Conservation (phyloP, 169 alveolate genomes). For the Eimeria brunetti region DNA sequence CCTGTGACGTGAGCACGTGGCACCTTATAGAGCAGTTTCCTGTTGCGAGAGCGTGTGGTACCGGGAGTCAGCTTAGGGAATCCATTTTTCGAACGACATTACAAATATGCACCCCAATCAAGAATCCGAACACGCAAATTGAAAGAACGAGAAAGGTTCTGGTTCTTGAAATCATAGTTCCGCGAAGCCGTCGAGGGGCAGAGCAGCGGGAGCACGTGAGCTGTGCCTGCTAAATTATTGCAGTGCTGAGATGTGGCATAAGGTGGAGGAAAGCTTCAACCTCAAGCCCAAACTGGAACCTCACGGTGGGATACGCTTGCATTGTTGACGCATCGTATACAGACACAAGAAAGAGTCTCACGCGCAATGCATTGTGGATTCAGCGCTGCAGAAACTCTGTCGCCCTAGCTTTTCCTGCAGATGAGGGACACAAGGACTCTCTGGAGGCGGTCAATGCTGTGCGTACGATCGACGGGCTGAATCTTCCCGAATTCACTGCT, state of each 20-base stretch:
- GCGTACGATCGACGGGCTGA: conserved; percentile 7
- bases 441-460: conserved; percentile 51
- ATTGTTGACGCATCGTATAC: neutral
- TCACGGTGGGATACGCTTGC: neutral
- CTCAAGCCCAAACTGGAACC: conserved; percentile 1
- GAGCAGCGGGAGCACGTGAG: neutral
- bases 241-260: conserved; percentile 44
- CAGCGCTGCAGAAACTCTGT: neutral
- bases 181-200: neutral
- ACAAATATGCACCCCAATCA: neutral
- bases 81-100: neutral
- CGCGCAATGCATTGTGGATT: too few relatives aligned
- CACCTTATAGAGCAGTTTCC: neutral
- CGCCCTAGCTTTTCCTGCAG: neutral
- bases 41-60: neutral
- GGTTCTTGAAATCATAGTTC: neutral
- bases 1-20: neutral
- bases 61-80: neutral
- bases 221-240: neutral
- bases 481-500: neutral
- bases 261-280: neutral
- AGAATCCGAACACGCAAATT: too few relatives aligned
- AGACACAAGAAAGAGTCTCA: neutral
- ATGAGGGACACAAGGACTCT: neutral
- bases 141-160: neutral